Evolutionary conservation across 139 green algal species (phyloP).

Genomic region (Auxenochlorella pyrenoidosa): DNA sequence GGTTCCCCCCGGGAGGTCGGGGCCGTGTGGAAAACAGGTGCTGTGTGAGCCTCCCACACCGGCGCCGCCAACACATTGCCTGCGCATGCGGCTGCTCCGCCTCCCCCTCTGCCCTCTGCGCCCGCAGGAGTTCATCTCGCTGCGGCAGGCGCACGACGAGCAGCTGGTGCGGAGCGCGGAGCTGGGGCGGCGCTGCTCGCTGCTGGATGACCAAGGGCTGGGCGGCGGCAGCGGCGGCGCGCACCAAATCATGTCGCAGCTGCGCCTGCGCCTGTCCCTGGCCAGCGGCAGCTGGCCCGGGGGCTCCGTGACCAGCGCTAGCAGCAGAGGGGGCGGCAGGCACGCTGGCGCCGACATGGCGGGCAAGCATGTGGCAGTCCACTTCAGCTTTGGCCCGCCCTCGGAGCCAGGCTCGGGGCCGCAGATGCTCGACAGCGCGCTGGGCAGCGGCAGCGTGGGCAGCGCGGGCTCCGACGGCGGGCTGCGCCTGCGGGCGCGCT

Average conservation of each 20-base stretch:
- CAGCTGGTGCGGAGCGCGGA: background rate
- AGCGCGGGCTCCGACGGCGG: background rate
- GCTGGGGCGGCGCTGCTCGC: background rate
- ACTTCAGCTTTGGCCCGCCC: background rate
- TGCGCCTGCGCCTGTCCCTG: constrained; percentile 9
- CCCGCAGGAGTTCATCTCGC: constrained; percentile 26
- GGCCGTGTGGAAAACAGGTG: background rate
- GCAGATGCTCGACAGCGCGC: background rate
- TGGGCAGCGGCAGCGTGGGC: background rate
- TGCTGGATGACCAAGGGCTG: background rate
- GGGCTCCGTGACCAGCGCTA: too few species aligned
- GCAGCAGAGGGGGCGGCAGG: background rate
- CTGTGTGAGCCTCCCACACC: background rate
- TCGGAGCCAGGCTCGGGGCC: background rate
- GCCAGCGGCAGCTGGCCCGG: background rate
- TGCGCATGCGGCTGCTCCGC: too few species aligned
- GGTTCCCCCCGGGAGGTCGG: background rate
- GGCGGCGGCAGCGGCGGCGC: background rate
- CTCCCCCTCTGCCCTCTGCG: background rate
- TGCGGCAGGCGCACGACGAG: constrained; percentile 20
- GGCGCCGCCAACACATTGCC: too few species aligned
- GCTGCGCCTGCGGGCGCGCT: background rate
- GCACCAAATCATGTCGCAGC: background rate
- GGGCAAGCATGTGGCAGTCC: background rate
- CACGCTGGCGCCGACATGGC: background rate